Evolutionary conservation across 1,284 basidiomycete species (phyloP), one percentile per base, ranked within the genome.

Genomic region (Fomitopsis betulina): DNA sequence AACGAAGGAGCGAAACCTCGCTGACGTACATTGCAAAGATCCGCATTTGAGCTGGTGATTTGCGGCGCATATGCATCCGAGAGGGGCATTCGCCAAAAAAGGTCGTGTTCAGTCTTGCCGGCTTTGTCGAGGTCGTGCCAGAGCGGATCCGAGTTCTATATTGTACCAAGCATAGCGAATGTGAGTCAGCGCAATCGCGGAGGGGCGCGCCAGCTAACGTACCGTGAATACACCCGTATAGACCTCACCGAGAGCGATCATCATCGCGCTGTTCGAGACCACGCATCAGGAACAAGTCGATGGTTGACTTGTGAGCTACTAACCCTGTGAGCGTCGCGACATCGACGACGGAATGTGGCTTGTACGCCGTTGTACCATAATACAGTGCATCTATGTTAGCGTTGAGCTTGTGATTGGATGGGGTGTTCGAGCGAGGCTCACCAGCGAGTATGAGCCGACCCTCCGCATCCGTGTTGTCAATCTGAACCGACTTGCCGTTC

Each of bases 381-480:
- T 91, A 91, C 53, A 96, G 81, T 2, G 93, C 91, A 70, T 96
- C 93, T 80, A 71, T 56, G 8, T 15, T 25, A 1, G 43, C 37
- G 19, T 23, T 47, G 3, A 50, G 54, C 43, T 5, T 38, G 2
- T 57, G 3, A 53, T 3, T 15, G 52, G 40, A 19, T 5, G 25
- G n/a, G 37, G 30, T 3, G 13, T 33, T 43, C 17, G 42, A 0
- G n/a, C 42, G 32, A 32, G 5, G 63, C 78, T 40, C 56, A 86
- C 85, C 85, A 53, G 89, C 80, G 38, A 92, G 80, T 23, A 95
- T 79, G 23, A 96, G 78, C 30, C 94, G 85, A 19, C 94, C 93
- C 69, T 94, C 91, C 4, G 92, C 92, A 68, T 94, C 93, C 0
- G 93, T 94, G 74, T 94, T 94, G 74, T 94, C 91, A 39, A 95